Percentiles rank a stretch among this genome's conserved stretches.
Evolutionary conservation across 805 yeast genomes (phyloP).

Genomic region (Phaffomyces opuntiae): DNA sequence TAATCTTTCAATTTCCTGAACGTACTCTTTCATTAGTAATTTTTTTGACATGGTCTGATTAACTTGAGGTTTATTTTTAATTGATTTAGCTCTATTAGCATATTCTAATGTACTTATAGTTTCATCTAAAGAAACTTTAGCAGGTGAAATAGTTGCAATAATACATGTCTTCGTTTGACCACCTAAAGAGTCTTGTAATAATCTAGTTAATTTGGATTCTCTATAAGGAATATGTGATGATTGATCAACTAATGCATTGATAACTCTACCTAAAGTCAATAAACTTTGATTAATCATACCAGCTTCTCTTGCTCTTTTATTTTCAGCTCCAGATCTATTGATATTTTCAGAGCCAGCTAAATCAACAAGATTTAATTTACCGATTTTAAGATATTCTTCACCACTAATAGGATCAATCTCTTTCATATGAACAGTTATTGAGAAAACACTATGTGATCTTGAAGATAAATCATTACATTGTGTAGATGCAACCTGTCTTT

Average conservation of each 20-base stretch:
- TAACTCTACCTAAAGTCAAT: slow-evolving; percentile 80
- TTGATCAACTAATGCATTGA: slow-evolving; percentile 60
- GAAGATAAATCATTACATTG: slow-evolving; percentile 72
- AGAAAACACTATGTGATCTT: slow-evolving; percentile 75
- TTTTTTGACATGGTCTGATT: slow-evolving; percentile 55
- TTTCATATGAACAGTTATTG: slow-evolving; percentile 54
- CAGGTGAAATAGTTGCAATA: slow-evolving; percentile 80
- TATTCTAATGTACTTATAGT: slow-evolving; percentile 77
- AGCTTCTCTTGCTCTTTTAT: slow-evolving; percentile 83
- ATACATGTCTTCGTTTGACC: slow-evolving; percentile 78
- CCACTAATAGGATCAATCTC: slow-evolving; percentile 39
- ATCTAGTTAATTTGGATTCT: slow-evolving; percentile 73
- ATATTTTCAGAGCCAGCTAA: slow-evolving; percentile 91
- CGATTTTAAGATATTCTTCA: slow-evolving; percentile 43
- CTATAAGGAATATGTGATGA: slow-evolving; percentile 74
- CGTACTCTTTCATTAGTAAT: slow-evolving; percentile 44
- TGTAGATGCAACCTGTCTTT: slow-evolving; percentile 71
- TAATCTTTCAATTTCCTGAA: slow-evolving; percentile 47
- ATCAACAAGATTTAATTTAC: slow-evolving; percentile 84
- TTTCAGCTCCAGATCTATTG: slow-evolving; percentile 74
- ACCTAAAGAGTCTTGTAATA: slow-evolving; percentile 78
- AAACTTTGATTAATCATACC: slow-evolving; percentile 85
- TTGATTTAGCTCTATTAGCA: slow-evolving; percentile 75
- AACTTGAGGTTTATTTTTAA: slow-evolving; percentile 60
- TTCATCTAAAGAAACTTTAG: slow-evolving; percentile 63